These are phyloP conservation scores for Trematosphaeria pertusa DNA, from an alignment of 2,329 filamentous ascomycete genomes.

Conservation along the genomic window DNA sequence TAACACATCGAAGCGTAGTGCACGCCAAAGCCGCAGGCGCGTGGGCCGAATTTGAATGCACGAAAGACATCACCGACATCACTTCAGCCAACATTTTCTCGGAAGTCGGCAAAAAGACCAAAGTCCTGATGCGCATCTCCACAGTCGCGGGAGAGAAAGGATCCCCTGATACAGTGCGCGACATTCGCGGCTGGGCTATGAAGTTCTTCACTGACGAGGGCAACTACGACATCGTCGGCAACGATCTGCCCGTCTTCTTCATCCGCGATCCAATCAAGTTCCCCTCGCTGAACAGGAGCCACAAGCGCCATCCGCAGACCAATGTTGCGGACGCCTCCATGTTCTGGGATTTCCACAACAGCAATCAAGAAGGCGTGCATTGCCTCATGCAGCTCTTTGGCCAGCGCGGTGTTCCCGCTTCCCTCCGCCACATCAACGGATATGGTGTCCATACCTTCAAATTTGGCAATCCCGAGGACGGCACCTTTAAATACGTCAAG, in stretches of 20 bases:
- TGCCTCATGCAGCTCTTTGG: constrained; percentile 61
- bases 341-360: constrained; percentile 51
- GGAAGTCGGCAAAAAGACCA: constrained; percentile 61
- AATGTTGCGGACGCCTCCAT: constrained; percentile 47
- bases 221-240: constrained; percentile 59
- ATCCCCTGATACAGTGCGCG: constrained; percentile 56
- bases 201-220: constrained; percentile 62
- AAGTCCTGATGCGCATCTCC: constrained; percentile 56
- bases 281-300: constrained; percentile 48
- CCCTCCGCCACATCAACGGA: constrained; percentile 55
- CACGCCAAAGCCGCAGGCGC: constrained; percentile 67
- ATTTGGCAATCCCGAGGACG: constrained; percentile 44
- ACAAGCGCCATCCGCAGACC: constrained; percentile 43
- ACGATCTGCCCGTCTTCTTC: constrained; percentile 54
- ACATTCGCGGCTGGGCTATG: constrained; percentile 58
- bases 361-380: constrained; percentile 60
- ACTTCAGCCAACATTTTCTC: constrained; percentile 63
- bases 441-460: constrained; percentile 58
- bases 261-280: constrained; percentile 54
- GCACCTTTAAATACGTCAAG: constrained; percentile 59
- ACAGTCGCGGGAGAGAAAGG: constrained; percentile 57
- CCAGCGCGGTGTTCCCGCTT: constrained; percentile 57
- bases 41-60: constrained; percentile 67
- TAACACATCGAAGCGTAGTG: constrained; percentile 51
- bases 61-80: constrained; percentile 63